Evolutionary conservation across 2,329 filamentous ascomycete genomes (phyloP).

Genomic region (Fusarium tricinctum): DNA sequence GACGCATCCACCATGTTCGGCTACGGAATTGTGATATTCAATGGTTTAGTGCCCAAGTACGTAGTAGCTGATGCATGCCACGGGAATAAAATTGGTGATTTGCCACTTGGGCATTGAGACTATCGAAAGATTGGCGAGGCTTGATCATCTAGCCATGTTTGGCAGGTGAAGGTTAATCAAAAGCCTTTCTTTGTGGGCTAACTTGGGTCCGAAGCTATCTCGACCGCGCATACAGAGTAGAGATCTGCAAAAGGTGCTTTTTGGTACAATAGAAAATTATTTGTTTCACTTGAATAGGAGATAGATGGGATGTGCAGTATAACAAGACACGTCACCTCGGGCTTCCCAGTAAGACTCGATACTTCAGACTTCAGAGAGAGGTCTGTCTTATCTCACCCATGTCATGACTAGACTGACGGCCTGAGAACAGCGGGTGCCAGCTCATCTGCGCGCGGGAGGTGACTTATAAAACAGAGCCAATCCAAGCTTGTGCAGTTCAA

Average conservation of each 20-base stretch:
- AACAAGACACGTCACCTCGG: background rate
- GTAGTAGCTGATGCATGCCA: background rate
- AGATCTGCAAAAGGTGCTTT: background rate
- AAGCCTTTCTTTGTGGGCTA: slow-evolving; percentile 11
- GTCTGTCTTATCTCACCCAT: background rate
- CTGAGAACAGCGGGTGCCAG: slow-evolving; percentile 24
- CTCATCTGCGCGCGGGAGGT: slow-evolving; percentile 19
- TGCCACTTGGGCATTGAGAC: slow-evolving; percentile 42
- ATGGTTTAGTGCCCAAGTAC: background rate
- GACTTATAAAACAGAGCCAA: slow-evolving; percentile 18
- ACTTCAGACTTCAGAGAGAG: background rate
- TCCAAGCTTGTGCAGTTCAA: background rate
- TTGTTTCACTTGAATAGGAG: background rate
- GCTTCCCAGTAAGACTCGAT: background rate
- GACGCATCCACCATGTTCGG: background rate
- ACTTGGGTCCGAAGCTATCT: slow-evolving; percentile 2
- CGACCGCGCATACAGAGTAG: background rate
- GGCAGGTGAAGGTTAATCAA: slow-evolving; percentile 19
- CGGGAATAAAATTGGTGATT: slow-evolving; percentile 7
- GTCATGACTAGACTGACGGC: background rate
- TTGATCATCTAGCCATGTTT: slow-evolving; percentile 14
- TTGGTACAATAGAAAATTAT: background rate
- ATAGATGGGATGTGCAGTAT: background rate
- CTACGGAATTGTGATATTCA: background rate
- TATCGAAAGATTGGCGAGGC: slow-evolving; percentile 35